These are phyloP conservation scores for Fusarium xylarioides DNA, from an alignment of 2,329 filamentous ascomycete genomes.

Conservation along the genomic window DNA sequence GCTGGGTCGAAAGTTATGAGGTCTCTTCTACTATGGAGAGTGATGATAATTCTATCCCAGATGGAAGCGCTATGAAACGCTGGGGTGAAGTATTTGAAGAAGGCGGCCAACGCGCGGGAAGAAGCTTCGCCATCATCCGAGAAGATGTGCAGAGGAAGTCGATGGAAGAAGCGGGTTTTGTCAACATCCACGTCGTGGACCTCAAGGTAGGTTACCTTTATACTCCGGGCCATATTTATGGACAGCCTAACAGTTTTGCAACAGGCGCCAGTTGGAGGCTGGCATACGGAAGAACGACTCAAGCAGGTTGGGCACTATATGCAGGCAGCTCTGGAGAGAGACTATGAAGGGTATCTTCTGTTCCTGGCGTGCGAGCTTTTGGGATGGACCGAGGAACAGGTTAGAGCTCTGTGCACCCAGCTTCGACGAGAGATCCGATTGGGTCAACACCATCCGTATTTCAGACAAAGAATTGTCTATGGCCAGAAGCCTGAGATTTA, in stretches of 20 bases:
- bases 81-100: slow-evolving; percentile 11
- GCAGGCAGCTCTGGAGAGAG: slow-evolving; percentile 10
- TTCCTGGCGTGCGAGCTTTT: slow-evolving; percentile 10
- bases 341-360: slow-evolving; percentile 11
- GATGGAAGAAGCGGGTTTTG: slow-evolving; percentile 2
- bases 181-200: slow-evolving; percentile 7
- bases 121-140: background rate
- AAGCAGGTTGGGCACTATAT: background rate
- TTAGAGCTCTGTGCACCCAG: background rate
- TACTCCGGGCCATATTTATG: rapidly evolving
- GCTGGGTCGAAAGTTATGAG: slow-evolving; percentile 14
- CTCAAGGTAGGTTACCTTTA: background rate
- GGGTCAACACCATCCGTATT: slow-evolving; percentile 12
- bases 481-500: background rate
- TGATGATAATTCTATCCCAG: slow-evolving; percentile 4
- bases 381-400: background rate
- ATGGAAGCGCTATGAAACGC: slow-evolving; percentile 1
- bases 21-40: slow-evolving; percentile 4
- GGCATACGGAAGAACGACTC: background rate
- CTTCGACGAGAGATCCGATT: slow-evolving; percentile 5
- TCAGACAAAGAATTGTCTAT: slow-evolving; percentile 14
- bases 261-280: slow-evolving; percentile 1
- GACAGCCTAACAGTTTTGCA: background rate
- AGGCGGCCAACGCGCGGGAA: background rate
- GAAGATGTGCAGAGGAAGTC: slow-evolving; percentile 1